Conservation (phyloP, 495 filamentous ascomycete species). For the Aspergillus egyptiacus region DNA sequence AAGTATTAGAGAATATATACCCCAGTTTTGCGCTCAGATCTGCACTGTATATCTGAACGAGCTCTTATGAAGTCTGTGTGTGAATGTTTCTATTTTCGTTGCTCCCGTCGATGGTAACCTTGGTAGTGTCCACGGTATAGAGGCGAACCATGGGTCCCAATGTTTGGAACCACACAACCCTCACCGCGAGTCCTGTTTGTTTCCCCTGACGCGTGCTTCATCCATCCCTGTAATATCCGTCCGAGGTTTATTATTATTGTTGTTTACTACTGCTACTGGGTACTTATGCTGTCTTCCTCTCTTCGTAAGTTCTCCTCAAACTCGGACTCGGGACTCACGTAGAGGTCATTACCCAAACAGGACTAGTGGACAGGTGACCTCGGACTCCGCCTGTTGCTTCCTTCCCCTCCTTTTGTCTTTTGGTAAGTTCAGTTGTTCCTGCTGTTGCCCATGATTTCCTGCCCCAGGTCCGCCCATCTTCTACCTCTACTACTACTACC, state of each 20-base stretch:
- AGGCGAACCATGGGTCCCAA: constrained; percentile 12
- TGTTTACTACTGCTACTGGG: too few relatives aligned
- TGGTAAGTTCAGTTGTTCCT: constrained; percentile 14
- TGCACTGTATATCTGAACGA: too few relatives aligned
- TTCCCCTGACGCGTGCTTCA: constrained; percentile 6
- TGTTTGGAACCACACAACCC: constrained; percentile 5
- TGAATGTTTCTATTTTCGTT: background rate
- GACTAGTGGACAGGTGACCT: constrained; percentile 13
- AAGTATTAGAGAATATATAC: too few relatives aligned
- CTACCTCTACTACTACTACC: background rate
- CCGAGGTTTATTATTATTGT: too few relatives aligned
- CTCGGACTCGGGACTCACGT: background rate
- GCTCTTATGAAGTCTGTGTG: too few relatives aligned
- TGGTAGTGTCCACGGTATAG: background rate
- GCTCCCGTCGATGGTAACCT: background rate
- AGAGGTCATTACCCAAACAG: constrained; percentile 7
- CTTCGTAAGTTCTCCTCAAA: background rate
- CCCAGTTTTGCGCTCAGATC: too few relatives aligned
- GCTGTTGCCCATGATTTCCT: constrained; percentile 7
- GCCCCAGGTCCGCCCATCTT: background rate
- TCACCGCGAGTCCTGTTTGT: background rate
- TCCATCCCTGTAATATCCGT: background rate
- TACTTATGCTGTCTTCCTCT: background rate
- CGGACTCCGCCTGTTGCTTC: constrained; percentile 3
- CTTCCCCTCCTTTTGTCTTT: background rate